Evolutionary conservation across 1,284 basidiomycete species (phyloP).

Genomic region (Neolentinus lepideus): DNA sequence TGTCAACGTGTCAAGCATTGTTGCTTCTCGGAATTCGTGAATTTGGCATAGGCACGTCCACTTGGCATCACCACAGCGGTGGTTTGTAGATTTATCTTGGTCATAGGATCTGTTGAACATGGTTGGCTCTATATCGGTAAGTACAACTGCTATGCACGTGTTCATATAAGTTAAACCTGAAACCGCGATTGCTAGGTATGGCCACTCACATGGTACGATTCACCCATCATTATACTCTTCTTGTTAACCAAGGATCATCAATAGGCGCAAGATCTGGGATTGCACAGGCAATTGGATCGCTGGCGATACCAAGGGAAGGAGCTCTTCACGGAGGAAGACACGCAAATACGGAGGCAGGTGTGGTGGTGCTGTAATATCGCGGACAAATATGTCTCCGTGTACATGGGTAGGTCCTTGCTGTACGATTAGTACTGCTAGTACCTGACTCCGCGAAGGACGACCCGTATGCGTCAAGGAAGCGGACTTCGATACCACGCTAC

Average conservation of each 20-base stretch:
- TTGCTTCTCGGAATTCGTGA: conserved; percentile 75
- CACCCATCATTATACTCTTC: too few relatives aligned
- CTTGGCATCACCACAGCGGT: conserved; percentile 1
- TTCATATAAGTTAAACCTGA: neutral
- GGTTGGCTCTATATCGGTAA: conserved; percentile 76
- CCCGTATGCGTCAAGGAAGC: conserved; percentile 66
- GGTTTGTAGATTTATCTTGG: conserved; percentile 1
- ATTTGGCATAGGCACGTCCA: conserved; percentile 61
- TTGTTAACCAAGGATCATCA: too few relatives aligned
- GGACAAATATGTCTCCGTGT: conserved; percentile 65
- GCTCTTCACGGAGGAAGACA: conserved; percentile 68
- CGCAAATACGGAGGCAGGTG: conserved; percentile 69
- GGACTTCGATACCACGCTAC: conserved; percentile 69
- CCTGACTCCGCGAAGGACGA: conserved; percentile 36
- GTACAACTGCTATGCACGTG: conserved; percentile 10
- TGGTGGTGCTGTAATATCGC: conserved; percentile 83
- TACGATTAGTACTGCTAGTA: neutral
- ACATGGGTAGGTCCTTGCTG: conserved; percentile 43
- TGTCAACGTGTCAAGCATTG: conserved; percentile 68
- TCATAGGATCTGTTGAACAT: conserved; percentile 64
- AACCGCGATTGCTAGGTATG: conserved; percentile 32
- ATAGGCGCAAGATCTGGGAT: conserved; percentile 77
- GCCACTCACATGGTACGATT: conserved; percentile 65
- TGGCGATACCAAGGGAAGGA: conserved; percentile 63
- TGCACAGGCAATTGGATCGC: conserved; percentile 73